Evolutionary conservation across 805 yeast species (phyloP), one percentile per base, ranked within the genome.

Genomic region (Ogataea paraovalis): DNA sequence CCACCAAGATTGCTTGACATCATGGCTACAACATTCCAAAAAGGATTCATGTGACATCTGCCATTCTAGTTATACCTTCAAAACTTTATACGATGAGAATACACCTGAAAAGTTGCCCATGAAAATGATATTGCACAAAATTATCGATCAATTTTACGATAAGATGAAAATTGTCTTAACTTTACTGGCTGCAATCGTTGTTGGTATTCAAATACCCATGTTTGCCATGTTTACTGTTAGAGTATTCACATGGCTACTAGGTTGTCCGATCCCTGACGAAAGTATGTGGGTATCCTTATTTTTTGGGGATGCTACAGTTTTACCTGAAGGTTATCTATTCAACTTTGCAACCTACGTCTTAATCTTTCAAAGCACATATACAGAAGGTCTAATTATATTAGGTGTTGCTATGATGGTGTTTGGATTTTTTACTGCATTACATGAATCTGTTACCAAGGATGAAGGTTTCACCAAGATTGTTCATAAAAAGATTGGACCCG

Each of bases 1-100:
- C 45, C 99, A 94, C 65, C 96, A 92, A 65, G 95, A 85, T 47
- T 94, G 99, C 65, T 68, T 92, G 41, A 70, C 82, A 58, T 94
- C 88, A 59, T 92, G 99, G 99, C 76, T 94, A 37, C 73, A 75
- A 43, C 90, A 81, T 61, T 73, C 87, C 18, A 72, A 77, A 44
- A 80, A 82, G 49, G 75, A 75, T 30, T 73, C 78, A 34, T 94
- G 98, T 74, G 98, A 92, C 64, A 86, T 94, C 37, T 94, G 98
- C 65, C 85, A 89, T 58, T 72, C 85, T 32, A 78, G 81, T 25
- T 90, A 85, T 65, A 74, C 72, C 47, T 87, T 52, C 52, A 67
- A 45, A 59, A 61, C 70, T 20, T 66, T 75, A 0, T 76, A 73
- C 48, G 64, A 70, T 30, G 61, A 64, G 4, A 51, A 59, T 34